Base-by-base conservation (phyloP, 495 filamentous ascomycete genomes). In the Hyaloscypha variabilis region DNA sequence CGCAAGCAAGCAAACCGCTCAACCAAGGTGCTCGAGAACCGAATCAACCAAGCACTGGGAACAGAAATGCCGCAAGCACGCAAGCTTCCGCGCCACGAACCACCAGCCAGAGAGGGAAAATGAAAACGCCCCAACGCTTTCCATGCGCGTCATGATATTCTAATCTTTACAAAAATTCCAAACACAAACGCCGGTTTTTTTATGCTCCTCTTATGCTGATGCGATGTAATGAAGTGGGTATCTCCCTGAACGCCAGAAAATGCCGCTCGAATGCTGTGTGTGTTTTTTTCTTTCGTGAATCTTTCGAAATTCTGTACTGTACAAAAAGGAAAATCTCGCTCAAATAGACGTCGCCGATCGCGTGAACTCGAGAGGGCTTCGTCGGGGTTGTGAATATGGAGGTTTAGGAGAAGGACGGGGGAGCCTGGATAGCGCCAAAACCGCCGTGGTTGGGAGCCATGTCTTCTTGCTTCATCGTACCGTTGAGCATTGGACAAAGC, bases 401-500 rank as follows among this genome's bases (percentile, higher is more conserved):
- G 25, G 26, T 64, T 64, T 59, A 69, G 14, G 62, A 68, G 67
- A 73, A 73, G 0, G 66, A 60, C 1, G 71, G 68, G 34, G 71
- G 68, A 49, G 71, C 66, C 39, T 70, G 63, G 52, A 81, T 83
- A 36, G 79, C 80, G n/a, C 82, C 86, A 63, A 89, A 83, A 24
- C 79, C 79, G 24, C 79, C 79, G 52, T 77, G 72, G 26, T 83
- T 81, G 39, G 78, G 75, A 11, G 77, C 77, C 59, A 77, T 78
- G 58, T 92, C 90, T 65, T 90, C 88, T 52, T 85, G 83, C 58
- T 90, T 91, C 78, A 88, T 89, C 6, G 88, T 91, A 51, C 93
- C 93, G 71, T 97, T 97, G 52, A 97, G 88, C 71, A 96, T 78
- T 6, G 93, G 93, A 71, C 93, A 97, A 69, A 96, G 90, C 73